phyloP scores from a whole-genome alignment of 1,139 yeast species.

The Nakaseomyces kungkrabaensis region DNA sequence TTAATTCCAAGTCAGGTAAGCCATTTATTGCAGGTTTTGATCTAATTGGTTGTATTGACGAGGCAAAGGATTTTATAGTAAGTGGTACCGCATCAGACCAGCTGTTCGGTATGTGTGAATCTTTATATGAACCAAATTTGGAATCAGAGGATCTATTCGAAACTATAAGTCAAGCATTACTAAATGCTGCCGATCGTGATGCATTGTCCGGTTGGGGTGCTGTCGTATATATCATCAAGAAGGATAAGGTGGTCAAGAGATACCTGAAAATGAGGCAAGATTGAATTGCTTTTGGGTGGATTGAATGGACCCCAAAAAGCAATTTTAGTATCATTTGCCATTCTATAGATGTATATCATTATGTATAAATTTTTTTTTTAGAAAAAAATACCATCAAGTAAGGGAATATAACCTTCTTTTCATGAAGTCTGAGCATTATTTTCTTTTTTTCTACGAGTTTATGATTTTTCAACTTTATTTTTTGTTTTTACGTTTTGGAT shows the following conservation, averaged over 20 bases:
- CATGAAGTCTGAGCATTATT: neutral
- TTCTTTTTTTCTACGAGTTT: neutral
- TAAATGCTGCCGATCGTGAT: slow-evolving; percentile 95
- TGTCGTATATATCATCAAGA: slow-evolving; percentile 82
- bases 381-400: too few relatives aligned
- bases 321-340: neutral
- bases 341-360: neutral
- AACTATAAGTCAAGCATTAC: slow-evolving; percentile 85
- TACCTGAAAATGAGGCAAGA: slow-evolving; percentile 92
- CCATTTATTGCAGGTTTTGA: slow-evolving; percentile 96
- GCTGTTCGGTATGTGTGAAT: slow-evolving; percentile 96
- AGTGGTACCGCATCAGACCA: slow-evolving; percentile 95
- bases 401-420: neutral
- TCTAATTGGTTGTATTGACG: slow-evolving; percentile 92
- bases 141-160: slow-evolving; percentile 95
- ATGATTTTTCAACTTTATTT: too few relatives aligned
- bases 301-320: neutral
- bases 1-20: slow-evolving; percentile 65
- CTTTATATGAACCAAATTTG: slow-evolving; percentile 86
- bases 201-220: slow-evolving; percentile 99
- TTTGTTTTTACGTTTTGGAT: too few relatives aligned
- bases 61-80: slow-evolving; percentile 91
- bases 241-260: slow-evolving; percentile 82
- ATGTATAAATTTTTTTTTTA: neutral
- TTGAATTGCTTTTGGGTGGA: slow-evolving; percentile 27